Conservation (phyloP, 768 basidiomycete species). For the Pisolithus marmoratus region DNA sequence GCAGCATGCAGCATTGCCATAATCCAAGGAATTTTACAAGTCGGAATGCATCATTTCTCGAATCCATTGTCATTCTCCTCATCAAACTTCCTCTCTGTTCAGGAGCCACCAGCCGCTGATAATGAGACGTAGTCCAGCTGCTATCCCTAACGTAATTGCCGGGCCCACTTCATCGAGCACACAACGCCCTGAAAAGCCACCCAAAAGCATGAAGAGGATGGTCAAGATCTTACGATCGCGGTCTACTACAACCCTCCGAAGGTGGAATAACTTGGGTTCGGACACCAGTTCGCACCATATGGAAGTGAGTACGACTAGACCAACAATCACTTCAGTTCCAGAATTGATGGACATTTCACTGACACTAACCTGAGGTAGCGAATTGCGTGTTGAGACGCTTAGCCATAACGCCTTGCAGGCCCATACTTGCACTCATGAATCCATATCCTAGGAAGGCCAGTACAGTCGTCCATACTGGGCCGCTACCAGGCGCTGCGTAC, state of each 20-base stretch:
- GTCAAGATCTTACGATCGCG: constrained; percentile 68
- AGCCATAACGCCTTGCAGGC: constrained; percentile 81
- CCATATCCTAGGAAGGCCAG: constrained; percentile 62
- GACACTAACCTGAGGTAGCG: constrained; percentile 58
- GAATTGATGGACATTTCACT: not conserved
- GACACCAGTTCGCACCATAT: constrained; percentile 81
- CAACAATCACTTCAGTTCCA: not conserved
- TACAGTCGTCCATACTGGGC: constrained; percentile 63
- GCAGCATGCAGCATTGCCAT: no score
- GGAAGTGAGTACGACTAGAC: constrained; percentile 70
- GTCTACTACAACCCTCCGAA: constrained; percentile 43
- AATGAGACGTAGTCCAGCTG: constrained; percentile 55
- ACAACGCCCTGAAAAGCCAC: constrained; percentile 70
- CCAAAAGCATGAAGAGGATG: constrained; percentile 26
- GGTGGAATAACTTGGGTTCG: constrained; percentile 63
- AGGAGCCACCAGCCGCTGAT: constrained; percentile 59
- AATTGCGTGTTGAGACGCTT: constrained; percentile 77
- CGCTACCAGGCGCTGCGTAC: constrained; percentile 45
- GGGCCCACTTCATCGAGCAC: constrained; percentile 52
- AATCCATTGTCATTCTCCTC: not conserved
- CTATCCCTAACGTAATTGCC: constrained; percentile 56
- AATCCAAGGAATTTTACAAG: not conserved
- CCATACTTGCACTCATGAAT: constrained; percentile 70
- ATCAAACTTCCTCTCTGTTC: not conserved
- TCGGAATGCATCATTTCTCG: not conserved